phyloP scores from a whole-genome alignment of 345 rosid species.

The Eucalyptus tenuipes region DNA sequence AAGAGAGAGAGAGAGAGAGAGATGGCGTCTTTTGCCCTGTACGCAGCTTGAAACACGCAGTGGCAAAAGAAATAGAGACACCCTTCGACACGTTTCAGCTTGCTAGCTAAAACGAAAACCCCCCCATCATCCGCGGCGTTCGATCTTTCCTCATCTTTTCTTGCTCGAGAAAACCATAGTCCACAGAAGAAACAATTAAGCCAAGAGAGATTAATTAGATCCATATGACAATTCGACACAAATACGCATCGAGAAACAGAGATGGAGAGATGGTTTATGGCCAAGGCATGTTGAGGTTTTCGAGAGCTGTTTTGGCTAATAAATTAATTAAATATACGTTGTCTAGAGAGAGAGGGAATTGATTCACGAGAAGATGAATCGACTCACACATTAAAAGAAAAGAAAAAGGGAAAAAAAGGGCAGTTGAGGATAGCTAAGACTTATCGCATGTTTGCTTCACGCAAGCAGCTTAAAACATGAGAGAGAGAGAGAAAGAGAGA shows the following conservation, averaged over 20 bases:
- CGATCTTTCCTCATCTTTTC: background rate
- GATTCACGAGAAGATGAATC: background rate
- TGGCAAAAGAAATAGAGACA: constrained; percentile 6
- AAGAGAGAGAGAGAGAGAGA: background rate
- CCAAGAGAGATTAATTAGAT: background rate
- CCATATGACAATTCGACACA: background rate
- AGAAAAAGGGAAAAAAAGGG: background rate
- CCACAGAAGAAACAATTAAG: background rate
- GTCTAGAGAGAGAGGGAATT: background rate
- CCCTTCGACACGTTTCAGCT: constrained; percentile 29
- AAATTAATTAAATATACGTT: background rate
- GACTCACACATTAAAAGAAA: background rate
- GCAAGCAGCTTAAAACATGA: constrained; percentile 73
- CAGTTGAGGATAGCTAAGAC: constrained; percentile 36
- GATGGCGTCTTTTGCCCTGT: constrained; percentile 53
- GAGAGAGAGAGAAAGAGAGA: constrained; percentile 1
- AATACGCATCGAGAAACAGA: background rate
- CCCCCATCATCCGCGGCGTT: background rate
- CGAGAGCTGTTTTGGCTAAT: background rate
- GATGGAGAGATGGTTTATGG: background rate
- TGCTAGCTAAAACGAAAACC: background rate
- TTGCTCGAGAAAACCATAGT: background rate
- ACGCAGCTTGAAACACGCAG: constrained; percentile 49
- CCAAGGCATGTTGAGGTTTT: background rate
- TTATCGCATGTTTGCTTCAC: constrained; percentile 98